Percentiles rank a stretch among this genome's conserved stretches.
These are phyloP conservation scores for Termitomyces sp. DNA, from an alignment of 768 basidiomycete genomes.

Conservation along the genomic window DNA sequence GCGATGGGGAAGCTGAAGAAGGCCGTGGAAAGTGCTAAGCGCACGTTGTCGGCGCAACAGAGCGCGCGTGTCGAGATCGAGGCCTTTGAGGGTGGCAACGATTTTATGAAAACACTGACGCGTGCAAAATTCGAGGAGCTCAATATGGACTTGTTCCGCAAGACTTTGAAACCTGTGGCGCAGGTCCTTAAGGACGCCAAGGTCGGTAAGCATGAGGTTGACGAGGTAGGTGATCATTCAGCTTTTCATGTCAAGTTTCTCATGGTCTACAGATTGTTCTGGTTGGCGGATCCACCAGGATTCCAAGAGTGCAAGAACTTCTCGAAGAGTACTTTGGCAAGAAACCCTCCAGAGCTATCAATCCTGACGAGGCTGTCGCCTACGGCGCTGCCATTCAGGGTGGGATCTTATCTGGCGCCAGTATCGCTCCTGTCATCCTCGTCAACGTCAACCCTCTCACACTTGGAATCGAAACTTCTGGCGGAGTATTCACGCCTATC, in stretches of 20 bases:
- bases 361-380: constrained; percentile 74
- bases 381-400: constrained; percentile 74
- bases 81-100: background rate
- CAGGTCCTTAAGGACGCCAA: background rate
- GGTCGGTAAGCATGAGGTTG: background rate
- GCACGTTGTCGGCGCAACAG: too few species aligned
- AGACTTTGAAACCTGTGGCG: background rate
- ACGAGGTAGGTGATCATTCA: background rate
- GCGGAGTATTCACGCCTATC: constrained; percentile 21
- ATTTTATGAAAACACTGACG: background rate
- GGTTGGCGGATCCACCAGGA: constrained; percentile 68
- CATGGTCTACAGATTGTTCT: constrained; percentile 36
- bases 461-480: too few species aligned
- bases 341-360: constrained; percentile 65
- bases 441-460: constrained; percentile 58
- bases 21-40: background rate
- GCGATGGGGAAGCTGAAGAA: background rate
- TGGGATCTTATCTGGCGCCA: constrained; percentile 61
- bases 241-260: background rate
- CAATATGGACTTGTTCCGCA: background rate
- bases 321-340: constrained; percentile 68
- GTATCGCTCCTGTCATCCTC: constrained; percentile 46
- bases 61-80: background rate
- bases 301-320: constrained; percentile 67
- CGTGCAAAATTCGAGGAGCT: background rate